Percentiles rank a stretch among this genome's conserved stretches.
Evolutionary conservation across 371 early-diverging fungal species (phyloP).

Genomic region (Lichtheimia ramosa): DNA sequence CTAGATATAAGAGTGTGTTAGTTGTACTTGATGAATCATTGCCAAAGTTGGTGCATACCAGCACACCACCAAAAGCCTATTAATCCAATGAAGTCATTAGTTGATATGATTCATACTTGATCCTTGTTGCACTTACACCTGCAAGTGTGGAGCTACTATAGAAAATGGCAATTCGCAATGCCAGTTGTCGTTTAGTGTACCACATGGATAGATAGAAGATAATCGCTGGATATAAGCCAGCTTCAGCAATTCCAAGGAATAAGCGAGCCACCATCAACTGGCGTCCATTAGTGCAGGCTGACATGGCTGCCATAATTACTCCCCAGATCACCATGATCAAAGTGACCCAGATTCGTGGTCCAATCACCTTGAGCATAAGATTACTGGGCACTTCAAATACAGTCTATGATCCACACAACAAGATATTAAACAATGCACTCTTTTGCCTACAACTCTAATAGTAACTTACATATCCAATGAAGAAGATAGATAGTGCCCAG

Average conservation of each 20-base stretch:
- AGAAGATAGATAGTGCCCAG: slow-evolving; percentile 62
- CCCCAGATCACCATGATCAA: slow-evolving; percentile 55
- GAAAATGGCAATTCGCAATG: slow-evolving; percentile 69
- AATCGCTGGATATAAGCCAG: slow-evolving; percentile 13
- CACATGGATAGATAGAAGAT: slow-evolving; percentile 53
- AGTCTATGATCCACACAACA: slow-evolving; percentile 32
- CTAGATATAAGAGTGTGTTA: slow-evolving; percentile 4
- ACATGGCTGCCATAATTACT: slow-evolving; percentile 44
- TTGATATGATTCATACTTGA: not conserved
- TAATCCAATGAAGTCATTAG: not conserved
- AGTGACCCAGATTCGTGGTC: slow-evolving; percentile 74
- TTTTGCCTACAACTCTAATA: too few relatives aligned
- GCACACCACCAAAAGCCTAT: slow-evolving; percentile 54
- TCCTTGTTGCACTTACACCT: slow-evolving; percentile 47
- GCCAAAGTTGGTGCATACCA: slow-evolving; percentile 18
- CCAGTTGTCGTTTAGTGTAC: slow-evolving; percentile 61
- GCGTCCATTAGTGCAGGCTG: slow-evolving; percentile 34
- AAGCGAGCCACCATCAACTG: slow-evolving; percentile 62
- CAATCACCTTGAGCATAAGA: slow-evolving; percentile 62
- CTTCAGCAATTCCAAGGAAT: slow-evolving; percentile 71
- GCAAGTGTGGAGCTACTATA: slow-evolving; percentile 63
- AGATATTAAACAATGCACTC: too few relatives aligned
- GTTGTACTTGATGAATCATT: not conserved
- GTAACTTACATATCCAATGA: slow-evolving; percentile 61
- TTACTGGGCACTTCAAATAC: slow-evolving; percentile 74